Evolutionary conservation across 169 alveolate genomes (phyloP), one percentile per base, ranked within the genome.

Genomic region (Plasmodium chabaudi): DNA sequence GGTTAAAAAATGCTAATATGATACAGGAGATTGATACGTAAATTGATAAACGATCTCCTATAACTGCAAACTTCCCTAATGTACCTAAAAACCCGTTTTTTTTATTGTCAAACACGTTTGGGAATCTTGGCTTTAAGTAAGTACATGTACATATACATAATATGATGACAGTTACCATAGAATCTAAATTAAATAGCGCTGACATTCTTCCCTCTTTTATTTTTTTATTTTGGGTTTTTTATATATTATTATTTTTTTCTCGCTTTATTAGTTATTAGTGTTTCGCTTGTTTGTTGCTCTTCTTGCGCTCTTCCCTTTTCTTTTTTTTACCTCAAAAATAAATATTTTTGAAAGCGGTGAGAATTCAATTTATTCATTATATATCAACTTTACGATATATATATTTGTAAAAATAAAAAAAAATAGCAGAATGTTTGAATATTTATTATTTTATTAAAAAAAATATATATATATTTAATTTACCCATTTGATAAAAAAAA

Each of bases 21-120:
- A 97, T 53, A 86, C 99, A 97, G 23, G 95, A 92, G 1, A 93
- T 70, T 17, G 99, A 93, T 9, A 98, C 99, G 87, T 97, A 98
- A 25, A 98, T 97, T 9, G 98, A 95, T 53, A 98, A 95, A 44
- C 99, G 93, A 88, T 98, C 99, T 1, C 99, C 99, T 19, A 98
- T 95, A 10, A 97, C 98, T 51, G 99, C 99, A 73, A 97, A 93
- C 87, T 96, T 96, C 27, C 99, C 99, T 71, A 98, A 88, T 23
- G 97, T 84, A 39, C 99, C 99, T 46, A 94, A 75, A 89, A 97
- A 98, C 5, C 99, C 99, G 49, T 93, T 87, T 34, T 95, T 95
- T 57, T 93, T 93, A 65, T 96, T 92, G 90, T 97, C 95, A 34
- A 98, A 92, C 53, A 95, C 87, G 19, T 92, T 87, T 12, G 99